phyloP scores from a whole-genome alignment of 2,329 filamentous ascomycete genomes.

The Boeremia exigua region DNA sequence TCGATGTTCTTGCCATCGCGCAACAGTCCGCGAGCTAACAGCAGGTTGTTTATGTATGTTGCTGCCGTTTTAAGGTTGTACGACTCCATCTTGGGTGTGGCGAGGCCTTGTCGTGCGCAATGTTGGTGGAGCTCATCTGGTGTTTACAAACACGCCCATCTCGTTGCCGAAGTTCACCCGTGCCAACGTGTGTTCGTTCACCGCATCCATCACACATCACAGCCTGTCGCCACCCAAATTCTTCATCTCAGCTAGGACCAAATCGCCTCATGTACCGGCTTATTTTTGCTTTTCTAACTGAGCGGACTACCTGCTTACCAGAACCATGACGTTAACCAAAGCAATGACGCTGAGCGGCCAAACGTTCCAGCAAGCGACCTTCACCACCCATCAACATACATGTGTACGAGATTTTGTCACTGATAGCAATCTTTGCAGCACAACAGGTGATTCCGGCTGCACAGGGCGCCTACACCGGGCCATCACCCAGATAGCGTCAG shows the following conservation, averaged over 20 bases:
- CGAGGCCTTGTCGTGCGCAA: conserved; percentile 10
- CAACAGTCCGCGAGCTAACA: conserved; percentile 68
- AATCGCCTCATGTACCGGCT: not conserved
- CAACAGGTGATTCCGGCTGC: not conserved
- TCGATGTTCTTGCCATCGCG: conserved; percentile 75
- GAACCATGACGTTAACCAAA: not conserved
- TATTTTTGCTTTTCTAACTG: not conserved
- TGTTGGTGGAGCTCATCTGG: conserved; percentile 11
- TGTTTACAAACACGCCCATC: conserved; percentile 16
- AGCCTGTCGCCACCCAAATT: no score
- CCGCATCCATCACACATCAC: not conserved
- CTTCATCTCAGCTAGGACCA: not conserved
- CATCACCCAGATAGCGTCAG: not conserved
- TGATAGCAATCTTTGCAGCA: not conserved
- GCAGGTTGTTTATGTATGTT: conserved; percentile 68
- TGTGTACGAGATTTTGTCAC: not conserved
- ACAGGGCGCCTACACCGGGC: not conserved
- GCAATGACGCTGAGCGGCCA: not conserved
- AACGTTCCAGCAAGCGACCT: not conserved
- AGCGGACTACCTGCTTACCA: not conserved
- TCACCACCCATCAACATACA: not conserved
- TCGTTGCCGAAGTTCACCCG: conserved; percentile 12
- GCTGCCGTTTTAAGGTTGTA: conserved; percentile 66
- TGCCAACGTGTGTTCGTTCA: not conserved
- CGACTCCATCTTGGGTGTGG: conserved; percentile 51